These are phyloP conservation scores for Corylus avellana DNA, from an alignment of 306 rosid genomes.

Conservation along the genomic window DNA sequence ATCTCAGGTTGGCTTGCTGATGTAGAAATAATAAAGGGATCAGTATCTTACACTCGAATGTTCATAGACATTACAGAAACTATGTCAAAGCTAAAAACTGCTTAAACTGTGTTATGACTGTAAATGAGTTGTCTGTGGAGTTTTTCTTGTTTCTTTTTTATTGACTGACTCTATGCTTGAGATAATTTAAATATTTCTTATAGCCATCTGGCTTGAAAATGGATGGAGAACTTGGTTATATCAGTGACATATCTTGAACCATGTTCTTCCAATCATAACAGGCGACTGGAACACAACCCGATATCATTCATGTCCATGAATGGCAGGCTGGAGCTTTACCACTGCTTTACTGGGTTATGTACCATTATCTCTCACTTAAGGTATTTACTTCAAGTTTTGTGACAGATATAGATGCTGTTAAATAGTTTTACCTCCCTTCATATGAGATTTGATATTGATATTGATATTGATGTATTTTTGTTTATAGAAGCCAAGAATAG, in stretches of 20 bases:
- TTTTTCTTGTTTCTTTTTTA: conserved; percentile 1
- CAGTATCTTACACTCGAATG: neutral
- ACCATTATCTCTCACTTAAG: conserved; percentile 42
- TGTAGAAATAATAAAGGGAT: conserved; percentile 4
- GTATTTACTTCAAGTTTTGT: conserved; percentile 18
- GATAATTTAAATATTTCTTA: neutral
- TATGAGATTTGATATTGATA: neutral
- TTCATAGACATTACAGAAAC: neutral
- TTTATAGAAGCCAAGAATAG: conserved; percentile 47
- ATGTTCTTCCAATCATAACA: conserved; percentile 20
- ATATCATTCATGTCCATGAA: conserved; percentile 48
- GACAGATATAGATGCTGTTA: neutral
- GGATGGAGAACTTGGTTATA: neutral
- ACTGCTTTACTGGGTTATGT: conserved; percentile 49
- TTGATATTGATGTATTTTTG: neutral
- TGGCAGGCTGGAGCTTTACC: conserved; percentile 46
- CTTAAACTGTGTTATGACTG: neutral
- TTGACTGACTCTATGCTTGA: neutral
- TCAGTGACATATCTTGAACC: neutral
- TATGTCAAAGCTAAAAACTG: neutral
- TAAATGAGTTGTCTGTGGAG: neutral
- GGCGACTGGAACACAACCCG: conserved; percentile 43
- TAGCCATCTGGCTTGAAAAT: neutral
- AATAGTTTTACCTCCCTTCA: neutral
- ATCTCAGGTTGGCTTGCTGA: neutral